A percentile compares a stretch with the other conserved stretches of the same genome.
Evolutionary conservation across 179 eudicot species (phyloP).

Genomic region (Actinidia arguta): DNA sequence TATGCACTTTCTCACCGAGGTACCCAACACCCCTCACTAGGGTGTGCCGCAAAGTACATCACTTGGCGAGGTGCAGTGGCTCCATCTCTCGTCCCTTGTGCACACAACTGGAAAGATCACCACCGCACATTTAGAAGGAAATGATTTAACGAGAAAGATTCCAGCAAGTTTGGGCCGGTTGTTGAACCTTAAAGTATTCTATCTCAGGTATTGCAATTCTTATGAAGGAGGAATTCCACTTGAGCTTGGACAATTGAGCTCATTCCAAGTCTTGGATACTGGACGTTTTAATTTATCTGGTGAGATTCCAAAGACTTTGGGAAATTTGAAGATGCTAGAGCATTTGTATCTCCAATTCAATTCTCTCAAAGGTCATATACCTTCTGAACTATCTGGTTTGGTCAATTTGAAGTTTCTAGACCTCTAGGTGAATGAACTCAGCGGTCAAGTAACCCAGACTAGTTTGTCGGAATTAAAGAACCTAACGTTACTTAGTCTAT

Average conservation of each 20-base stretch:
- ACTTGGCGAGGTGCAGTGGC: too few relatives aligned
- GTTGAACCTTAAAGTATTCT: constrained; percentile 40
- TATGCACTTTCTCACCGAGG: too few relatives aligned
- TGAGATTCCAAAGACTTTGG: constrained; percentile 63
- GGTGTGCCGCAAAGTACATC: too few relatives aligned
- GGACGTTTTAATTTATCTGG: constrained; percentile 63
- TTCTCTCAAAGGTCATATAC: constrained; percentile 58
- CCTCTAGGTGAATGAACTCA: constrained; percentile 53
- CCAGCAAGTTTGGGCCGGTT: constrained; percentile 56
- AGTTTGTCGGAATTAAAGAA: constrained; percentile 51
- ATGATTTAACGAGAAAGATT: constrained; percentile 59
- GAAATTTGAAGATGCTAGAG: constrained; percentile 55
- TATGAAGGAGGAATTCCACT: constrained; percentile 79
- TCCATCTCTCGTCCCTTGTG: too few relatives aligned
- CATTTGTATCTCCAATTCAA: constrained; percentile 68
- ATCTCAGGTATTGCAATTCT: constrained; percentile 59
- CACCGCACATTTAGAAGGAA: constrained; percentile 59
- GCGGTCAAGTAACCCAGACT: constrained; percentile 68
- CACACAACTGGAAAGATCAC: too few relatives aligned
- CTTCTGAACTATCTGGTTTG: constrained; percentile 61
- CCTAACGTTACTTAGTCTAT: constrained; percentile 56
- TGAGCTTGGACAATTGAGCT: constrained; percentile 55
- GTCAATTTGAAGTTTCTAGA: constrained; percentile 68
- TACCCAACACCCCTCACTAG: too few relatives aligned
- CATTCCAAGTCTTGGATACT: constrained; percentile 46